Conservation (phyloP, 2,329 filamentous ascomycete genomes). For the Myriosclerotinia scirpicola region DNA sequence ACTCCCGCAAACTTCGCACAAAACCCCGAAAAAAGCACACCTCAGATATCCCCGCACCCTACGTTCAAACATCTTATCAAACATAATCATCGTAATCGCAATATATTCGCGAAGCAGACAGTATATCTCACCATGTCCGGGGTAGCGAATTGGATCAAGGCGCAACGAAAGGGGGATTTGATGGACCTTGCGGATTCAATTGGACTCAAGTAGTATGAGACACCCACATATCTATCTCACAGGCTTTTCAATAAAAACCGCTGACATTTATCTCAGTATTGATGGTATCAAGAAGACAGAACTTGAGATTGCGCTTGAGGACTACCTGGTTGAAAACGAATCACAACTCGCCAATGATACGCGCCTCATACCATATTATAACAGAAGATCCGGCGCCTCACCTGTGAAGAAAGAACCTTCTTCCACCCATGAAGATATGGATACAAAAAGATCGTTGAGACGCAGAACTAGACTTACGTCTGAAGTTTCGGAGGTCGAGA, state of each 20-base stretch:
- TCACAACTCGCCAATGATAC: conserved; percentile 62
- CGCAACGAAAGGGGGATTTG: conserved; percentile 80
- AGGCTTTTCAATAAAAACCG: conserved; percentile 18
- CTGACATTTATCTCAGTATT: conserved; percentile 51
- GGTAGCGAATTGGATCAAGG: conserved; percentile 70
- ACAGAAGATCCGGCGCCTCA: conserved; percentile 60
- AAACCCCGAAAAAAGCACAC: conserved; percentile 11
- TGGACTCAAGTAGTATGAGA: conserved; percentile 70
- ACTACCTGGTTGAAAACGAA: conserved; percentile 69
- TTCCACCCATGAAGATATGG: conserved; percentile 42
- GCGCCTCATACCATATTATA: conserved; percentile 74
- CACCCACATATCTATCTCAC: conserved; percentile 20
- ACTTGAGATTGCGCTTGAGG: conserved; percentile 72
- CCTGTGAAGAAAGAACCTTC: conserved; percentile 59
- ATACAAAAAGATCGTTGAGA: conserved; percentile 47
- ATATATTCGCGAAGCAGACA: conserved; percentile 4
- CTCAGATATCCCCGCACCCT: conserved; percentile 15
- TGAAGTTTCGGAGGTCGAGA: conserved; percentile 32
- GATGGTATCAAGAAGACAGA: conserved; percentile 75
- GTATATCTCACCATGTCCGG: conserved; percentile 55
- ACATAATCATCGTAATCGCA: conserved; percentile 8
- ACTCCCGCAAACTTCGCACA: conserved; percentile 10
- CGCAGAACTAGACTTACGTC: conserved; percentile 49
- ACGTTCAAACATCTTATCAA: conserved; percentile 1
- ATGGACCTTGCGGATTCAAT: conserved; percentile 69